Conservation (phyloP, 345 rosid genomes). For the Brassica napus region DNA sequence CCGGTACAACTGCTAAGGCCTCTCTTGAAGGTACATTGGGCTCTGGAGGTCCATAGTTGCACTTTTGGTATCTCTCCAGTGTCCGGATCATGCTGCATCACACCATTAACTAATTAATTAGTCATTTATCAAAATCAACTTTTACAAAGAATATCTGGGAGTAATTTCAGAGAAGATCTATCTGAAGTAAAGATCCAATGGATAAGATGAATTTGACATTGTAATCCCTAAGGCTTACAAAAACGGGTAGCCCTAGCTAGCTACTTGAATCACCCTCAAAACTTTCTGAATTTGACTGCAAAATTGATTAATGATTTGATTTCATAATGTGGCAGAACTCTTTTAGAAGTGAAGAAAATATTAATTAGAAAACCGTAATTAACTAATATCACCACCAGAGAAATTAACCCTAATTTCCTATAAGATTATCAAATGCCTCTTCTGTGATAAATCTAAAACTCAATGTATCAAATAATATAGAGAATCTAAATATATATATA, state of each 20-base stretch:
- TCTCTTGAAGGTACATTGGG: conserved; percentile 77
- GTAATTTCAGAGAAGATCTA: conserved; percentile 1
- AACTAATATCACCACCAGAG: not conserved
- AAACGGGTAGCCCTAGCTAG: conserved; percentile 26
- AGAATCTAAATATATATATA: too few species aligned
- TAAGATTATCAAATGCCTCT: not conserved
- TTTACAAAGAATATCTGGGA: not conserved
- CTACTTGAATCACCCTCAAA: not conserved
- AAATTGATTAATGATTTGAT: not conserved
- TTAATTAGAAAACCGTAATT: conserved; percentile 15
- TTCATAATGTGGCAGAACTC: not conserved
- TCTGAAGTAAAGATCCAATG: conserved; percentile 36
- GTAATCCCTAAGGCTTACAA: conserved; percentile 44
- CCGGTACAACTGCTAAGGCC: conserved; percentile 61
- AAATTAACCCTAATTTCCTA: not conserved
- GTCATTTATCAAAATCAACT: not conserved
- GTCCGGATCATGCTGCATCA: conserved; percentile 77
- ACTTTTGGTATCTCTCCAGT: conserved; percentile 94
- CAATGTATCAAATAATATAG: not conserved
- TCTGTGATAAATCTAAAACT: not conserved
- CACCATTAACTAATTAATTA: not conserved
- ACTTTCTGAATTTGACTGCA: conserved; percentile 38
- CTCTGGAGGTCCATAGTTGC: conserved; percentile 96
- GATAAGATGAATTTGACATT: conserved; percentile 31
- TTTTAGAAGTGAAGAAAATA: conserved; percentile 5